Conservation (phyloP, 2,329 filamentous ascomycete genomes). For the Trichoderma hamatum region DNA sequence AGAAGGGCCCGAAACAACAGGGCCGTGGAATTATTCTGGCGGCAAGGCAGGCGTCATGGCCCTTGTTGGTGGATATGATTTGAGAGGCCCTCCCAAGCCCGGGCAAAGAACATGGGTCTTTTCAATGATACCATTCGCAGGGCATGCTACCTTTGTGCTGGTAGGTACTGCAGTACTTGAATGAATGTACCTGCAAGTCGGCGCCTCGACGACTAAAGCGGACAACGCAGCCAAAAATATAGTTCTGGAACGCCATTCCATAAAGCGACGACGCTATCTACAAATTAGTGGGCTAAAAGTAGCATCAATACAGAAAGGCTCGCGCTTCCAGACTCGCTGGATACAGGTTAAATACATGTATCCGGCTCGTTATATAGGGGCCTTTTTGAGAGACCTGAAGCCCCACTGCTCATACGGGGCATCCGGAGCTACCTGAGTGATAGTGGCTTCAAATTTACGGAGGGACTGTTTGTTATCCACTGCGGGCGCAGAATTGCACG, state of each 20-base stretch:
- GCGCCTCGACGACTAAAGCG: not conserved
- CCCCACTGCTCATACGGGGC: conserved; percentile 16
- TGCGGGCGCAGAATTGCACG: conserved; percentile 21
- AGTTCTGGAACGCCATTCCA: conserved; percentile 12
- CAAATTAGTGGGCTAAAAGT: not conserved
- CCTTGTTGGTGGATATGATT: not conserved
- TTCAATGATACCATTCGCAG: not conserved
- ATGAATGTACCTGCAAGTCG: not conserved
- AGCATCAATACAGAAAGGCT: not conserved
- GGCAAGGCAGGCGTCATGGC: conserved; percentile 1
- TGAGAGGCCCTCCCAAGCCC: not conserved
- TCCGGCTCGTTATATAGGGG: conserved; percentile 10
- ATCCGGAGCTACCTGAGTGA: conserved; percentile 23
- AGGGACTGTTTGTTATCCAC: not conserved
- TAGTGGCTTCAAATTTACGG: conserved; percentile 17
- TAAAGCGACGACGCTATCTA: not conserved
- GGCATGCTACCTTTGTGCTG: not conserved
- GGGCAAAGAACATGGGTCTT: not conserved
- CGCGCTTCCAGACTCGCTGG: not conserved
- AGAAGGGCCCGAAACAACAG: conserved; percentile 10
- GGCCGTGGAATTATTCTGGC: conserved; percentile 8
- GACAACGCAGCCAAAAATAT: not conserved
- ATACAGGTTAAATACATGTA: not conserved
- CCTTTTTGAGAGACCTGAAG: not conserved
- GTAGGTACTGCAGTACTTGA: not conserved